Conservation (phyloP, 345 rosid species). For the Ceriops zippeliana region DNA sequence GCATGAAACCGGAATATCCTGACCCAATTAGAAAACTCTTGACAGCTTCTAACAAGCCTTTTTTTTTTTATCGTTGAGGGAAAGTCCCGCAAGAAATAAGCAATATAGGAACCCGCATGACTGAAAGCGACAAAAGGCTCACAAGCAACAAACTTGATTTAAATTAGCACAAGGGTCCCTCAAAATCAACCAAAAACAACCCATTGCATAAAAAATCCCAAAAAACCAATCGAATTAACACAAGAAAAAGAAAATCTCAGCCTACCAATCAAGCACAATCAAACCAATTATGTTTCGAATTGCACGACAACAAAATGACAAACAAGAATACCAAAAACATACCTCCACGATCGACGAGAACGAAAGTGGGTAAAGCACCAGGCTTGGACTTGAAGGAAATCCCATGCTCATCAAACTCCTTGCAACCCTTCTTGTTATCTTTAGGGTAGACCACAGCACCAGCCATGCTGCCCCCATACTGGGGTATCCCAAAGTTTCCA, state of each 20-base stretch:
- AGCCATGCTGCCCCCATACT: conserved; percentile 99
- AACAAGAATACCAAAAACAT: conserved; percentile 1
- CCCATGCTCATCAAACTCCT: conserved; percentile 53
- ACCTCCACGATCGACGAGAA: conserved; percentile 97
- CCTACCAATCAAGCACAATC: too few species aligned
- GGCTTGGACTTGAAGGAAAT: conserved; percentile 67
- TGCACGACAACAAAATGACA: neutral
- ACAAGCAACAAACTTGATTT: neutral
- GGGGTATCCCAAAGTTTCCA: conserved; percentile 97
- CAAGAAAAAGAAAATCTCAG: neutral
- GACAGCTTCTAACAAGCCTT: too few species aligned
- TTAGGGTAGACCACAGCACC: conserved; percentile 71
- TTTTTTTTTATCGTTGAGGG: too few species aligned
- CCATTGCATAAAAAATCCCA: neutral
- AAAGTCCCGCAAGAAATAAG: too few species aligned
- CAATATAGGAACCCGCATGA: too few species aligned
- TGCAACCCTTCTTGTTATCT: conserved; percentile 73
- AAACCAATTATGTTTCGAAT: neutral
- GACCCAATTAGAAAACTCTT: too few species aligned
- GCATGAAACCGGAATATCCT: too few species aligned
- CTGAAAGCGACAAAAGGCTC: neutral
- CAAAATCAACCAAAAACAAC: conserved; percentile 7
- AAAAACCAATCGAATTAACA: conserved; percentile 12
- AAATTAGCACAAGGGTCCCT: neutral
- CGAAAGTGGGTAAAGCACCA: conserved; percentile 78